Base-by-base conservation (phyloP, 2,329 filamentous ascomycete genomes). In the Paracorniculantispora psalliotae region DNA sequence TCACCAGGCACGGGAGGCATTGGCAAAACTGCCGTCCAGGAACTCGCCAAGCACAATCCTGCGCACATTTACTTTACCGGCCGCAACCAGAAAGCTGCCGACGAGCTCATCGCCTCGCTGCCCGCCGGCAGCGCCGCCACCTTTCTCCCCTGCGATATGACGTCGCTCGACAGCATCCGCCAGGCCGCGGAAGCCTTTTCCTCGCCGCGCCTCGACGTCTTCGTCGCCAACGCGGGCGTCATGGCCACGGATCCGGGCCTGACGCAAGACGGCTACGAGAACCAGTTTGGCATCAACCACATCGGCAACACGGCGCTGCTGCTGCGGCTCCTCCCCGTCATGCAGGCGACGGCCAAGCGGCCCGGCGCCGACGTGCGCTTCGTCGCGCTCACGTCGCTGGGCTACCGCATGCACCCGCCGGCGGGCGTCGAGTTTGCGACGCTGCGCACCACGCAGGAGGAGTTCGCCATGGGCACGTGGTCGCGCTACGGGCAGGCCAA, bases 61-160 rank as follows among this genome's bases (percentile, higher is more conserved):
- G 70, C 72, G 1, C 77, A 81, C 59, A 79, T 85, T 61, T 84
- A 80, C 70, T 75, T 86, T 60, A 80, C 76, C 15, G 80, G 80
- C 2, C 78, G 81, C 48, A 78, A 72, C 21, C 70, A 67, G 44
- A 71, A 76, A 48, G 76, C 76, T 12, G 76, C 72, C 21, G 71
- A 75, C 8, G 72, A 76, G 9, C 77, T 83, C 44, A 68, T 77
- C 17, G 69, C 72, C 2, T 72, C 77, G 5, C 25, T 56, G 21
- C 43, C 53, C n/a, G 57, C 62, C 21, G 25, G 23, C 30, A 46
- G 12, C 0, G 37, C 60, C 10, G 59, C 66, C 4, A 71, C 68
- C 2, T 72, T 72, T 19, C 49, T 84, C 9, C 67, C 73, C 12
- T 74, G 81, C 26, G 80, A 84, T 63, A 71, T 84, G 15, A 65